phyloP scores from a whole-genome alignment of 495 filamentous ascomycete species.

The Rhypophila decipiens region DNA sequence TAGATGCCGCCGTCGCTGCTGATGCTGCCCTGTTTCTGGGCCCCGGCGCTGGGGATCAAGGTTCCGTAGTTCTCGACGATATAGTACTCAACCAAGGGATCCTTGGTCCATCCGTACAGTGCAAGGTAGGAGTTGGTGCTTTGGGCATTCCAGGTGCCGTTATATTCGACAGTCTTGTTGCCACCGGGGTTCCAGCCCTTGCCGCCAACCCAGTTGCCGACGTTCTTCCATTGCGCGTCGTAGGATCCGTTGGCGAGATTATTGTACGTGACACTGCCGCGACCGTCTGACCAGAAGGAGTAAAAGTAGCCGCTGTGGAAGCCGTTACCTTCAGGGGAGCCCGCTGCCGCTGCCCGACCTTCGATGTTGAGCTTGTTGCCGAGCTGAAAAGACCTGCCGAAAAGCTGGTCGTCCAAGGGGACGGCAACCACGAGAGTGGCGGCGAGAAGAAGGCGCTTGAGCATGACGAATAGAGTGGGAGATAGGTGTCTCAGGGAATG shows the following conservation, averaged over 20 bases:
- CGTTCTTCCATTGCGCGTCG: conserved; percentile 42
- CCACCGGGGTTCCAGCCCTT: conserved; percentile 53
- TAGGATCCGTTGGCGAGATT: conserved; percentile 45
- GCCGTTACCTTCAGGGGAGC: conserved; percentile 31
- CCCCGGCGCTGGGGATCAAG: conserved; percentile 45
- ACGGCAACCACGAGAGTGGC: conserved; percentile 15
- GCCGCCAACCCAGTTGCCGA: conserved; percentile 51
- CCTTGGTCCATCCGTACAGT: conserved; percentile 52
- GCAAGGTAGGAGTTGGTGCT: conserved; percentile 28
- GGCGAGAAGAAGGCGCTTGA: conserved; percentile 16
- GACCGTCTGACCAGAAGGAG: conserved; percentile 54
- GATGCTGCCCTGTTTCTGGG: conserved; percentile 47
- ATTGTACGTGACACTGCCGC: conserved; percentile 44
- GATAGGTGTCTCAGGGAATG: too few relatives aligned
- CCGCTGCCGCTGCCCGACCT: conserved; percentile 2
- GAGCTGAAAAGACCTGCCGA: conserved; percentile 12
- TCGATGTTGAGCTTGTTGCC: conserved; percentile 12
- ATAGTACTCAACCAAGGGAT: conserved; percentile 55
- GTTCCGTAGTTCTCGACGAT: conserved; percentile 48
- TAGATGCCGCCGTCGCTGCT: conserved; percentile 54
- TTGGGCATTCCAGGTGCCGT: conserved; percentile 21
- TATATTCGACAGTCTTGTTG: conserved; percentile 31
- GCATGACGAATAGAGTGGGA: conserved; percentile 2
- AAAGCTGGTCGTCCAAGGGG: conserved; percentile 17
- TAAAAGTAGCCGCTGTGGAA: conserved; percentile 51